Evolutionary conservation across 768 basidiomycete genomes (phyloP), one percentile per base, ranked within the genome.

Genomic region (Cyathus striatus): DNA sequence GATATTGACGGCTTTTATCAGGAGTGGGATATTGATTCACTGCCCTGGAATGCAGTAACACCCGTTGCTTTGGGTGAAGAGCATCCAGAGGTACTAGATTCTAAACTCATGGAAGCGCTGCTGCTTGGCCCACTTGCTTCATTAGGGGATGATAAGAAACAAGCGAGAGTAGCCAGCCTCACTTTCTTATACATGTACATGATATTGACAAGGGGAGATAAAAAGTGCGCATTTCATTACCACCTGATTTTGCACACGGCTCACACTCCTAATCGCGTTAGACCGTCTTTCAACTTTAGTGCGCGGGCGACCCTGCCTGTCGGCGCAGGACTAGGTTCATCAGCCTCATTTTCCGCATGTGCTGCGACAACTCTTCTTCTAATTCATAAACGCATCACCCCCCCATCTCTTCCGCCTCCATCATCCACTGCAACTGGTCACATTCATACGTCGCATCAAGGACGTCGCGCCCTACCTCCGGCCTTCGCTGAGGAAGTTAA

Each of bases 161-260:
- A 63, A 45, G 75, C 71, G 25, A 53, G 60, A 45, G 61, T 61
- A 44, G 75, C 76, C 24, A 57, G 62, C 46, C 52, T 90, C 22
- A 83, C 91, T 7, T 97, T 96, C 75, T 68, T 98, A 53, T 98
- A 98, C 66, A 69, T 97, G 45, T 96, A 96, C 68, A 86, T 98
- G 82, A 72, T 75, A 27, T 72, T 96, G 57, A 72, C 75, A 30
- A 73, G 70, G 40, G 65, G 65, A 44, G 70, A 23, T 73, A 81
- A 88, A 89, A 55, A 62, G 76, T 64, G 48, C 44, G 39, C 23
- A 43, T 44, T 48, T 39, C 36, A 53, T 47, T 45, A 38, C 46
- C 13, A 14, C 42, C 16, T 23, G 30, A 20, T 13, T 20, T 21
- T 36, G 9, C 26, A n/a, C 7, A 33, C 24, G 40, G n/a, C 40